Conservation (phyloP, 108 stramenopile species). For the Bacterosira constricta region DNA sequence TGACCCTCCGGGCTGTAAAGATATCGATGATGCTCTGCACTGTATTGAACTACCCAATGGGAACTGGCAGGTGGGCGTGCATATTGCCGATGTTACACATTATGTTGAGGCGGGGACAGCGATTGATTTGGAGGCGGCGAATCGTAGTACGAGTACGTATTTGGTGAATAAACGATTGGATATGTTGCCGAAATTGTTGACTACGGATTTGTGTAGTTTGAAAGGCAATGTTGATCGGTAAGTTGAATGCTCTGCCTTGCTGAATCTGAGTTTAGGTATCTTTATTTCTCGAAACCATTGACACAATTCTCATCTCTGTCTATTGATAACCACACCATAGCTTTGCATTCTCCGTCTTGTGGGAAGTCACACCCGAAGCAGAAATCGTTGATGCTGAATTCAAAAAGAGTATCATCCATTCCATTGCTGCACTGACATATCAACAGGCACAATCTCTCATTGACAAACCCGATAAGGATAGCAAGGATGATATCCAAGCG, state of each 20-base stretch:
- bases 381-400: constrained; percentile 90
- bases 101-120: constrained; percentile 93
- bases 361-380: constrained; percentile 90
- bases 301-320: not conserved
- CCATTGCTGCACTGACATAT: constrained; percentile 94
- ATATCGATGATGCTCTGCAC: constrained; percentile 99
- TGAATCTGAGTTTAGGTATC: not conserved
- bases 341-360: constrained; percentile 92
- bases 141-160: constrained; percentile 97
- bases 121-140: constrained; percentile 95
- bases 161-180: constrained; percentile 96
- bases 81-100: constrained; percentile 99
- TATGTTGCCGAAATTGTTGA: constrained; percentile 96
- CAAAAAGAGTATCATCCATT: constrained; percentile 94
- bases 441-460: constrained; percentile 95
- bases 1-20: constrained; percentile 99
- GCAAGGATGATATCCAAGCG: constrained; percentile 69
- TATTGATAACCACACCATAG: no score
- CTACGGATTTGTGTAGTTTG: constrained; percentile 96
- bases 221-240: constrained; percentile 89
- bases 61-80: constrained; percentile 95
- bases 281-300: no score
- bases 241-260: constrained; percentile 7
- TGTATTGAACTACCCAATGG: constrained; percentile 90
- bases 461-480: constrained; percentile 81